Conservation (phyloP, 1,284 basidiomycete species). For the Leccinum fuscescens region DNA sequence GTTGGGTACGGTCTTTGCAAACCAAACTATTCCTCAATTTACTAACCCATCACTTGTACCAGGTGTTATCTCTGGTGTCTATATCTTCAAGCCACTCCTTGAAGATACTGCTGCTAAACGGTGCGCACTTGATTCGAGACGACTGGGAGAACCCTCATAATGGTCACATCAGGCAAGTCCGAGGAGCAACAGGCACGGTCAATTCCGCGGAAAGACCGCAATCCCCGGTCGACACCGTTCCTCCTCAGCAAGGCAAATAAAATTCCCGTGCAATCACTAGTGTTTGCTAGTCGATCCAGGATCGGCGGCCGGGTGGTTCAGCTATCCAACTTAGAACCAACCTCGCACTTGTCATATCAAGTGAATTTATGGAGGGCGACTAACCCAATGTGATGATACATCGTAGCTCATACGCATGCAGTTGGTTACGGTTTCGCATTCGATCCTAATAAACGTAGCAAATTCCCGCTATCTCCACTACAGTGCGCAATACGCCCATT, state of each 20-base stretch:
- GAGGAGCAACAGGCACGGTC: neutral
- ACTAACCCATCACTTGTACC: slow-evolving; percentile 4
- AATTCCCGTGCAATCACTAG: neutral
- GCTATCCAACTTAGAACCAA: neutral
- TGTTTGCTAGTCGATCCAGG: neutral
- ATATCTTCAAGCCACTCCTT: slow-evolving; percentile 54
- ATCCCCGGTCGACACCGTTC: neutral
- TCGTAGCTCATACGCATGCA: slow-evolving; percentile 1
- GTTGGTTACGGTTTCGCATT: slow-evolving; percentile 10
- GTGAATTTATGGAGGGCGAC: slow-evolving; percentile 13
- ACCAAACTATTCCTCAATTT: neutral
- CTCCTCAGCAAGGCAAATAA: slow-evolving; percentile 14
- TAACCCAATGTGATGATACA: slow-evolving; percentile 8
- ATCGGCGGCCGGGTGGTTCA: neutral
- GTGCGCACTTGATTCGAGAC: slow-evolving; percentile 13
- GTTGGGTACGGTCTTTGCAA: slow-evolving; percentile 22
- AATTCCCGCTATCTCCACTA: slow-evolving; percentile 33
- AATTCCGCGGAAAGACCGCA: slow-evolving; percentile 8
- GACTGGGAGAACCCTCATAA: slow-evolving; percentile 1
- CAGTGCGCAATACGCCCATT: slow-evolving; percentile 5
- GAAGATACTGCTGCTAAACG: slow-evolving; percentile 8
- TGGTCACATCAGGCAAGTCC: slow-evolving; percentile 14
- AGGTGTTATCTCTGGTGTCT: slow-evolving; percentile 64
- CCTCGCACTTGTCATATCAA: neutral
- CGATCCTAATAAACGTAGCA: slow-evolving; percentile 23